phyloP scores from a whole-genome alignment of 2,329 filamentous ascomycete species.

The Acrocalymma vagum region DNA sequence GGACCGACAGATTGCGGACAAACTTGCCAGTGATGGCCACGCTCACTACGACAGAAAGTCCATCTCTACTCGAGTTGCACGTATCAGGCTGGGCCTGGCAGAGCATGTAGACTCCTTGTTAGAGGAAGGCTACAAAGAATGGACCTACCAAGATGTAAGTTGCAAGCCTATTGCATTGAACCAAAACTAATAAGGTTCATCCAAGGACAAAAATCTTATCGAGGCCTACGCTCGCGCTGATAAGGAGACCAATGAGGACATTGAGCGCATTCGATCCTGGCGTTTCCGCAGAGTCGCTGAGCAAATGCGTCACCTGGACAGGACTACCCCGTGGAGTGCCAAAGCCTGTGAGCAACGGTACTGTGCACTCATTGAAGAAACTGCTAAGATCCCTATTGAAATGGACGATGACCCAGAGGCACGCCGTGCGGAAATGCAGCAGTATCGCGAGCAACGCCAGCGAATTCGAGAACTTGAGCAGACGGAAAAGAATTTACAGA shows the following conservation, averaged over 20 bases:
- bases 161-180: not conserved
- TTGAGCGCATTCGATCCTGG: constrained; percentile 50
- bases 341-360: constrained; percentile 57
- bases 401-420: constrained; percentile 50
- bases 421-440: constrained; percentile 41
- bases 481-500: constrained; percentile 21
- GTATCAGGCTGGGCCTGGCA: constrained; percentile 54
- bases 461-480: constrained; percentile 27
- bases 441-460: constrained; percentile 26
- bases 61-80: constrained; percentile 57
- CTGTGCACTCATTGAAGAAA: constrained; percentile 51
- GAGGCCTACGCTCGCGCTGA: constrained; percentile 52
- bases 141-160: constrained; percentile 59
- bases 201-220: constrained; percentile 56
- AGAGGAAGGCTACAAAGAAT: constrained; percentile 57
- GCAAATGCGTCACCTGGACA: constrained; percentile 50
- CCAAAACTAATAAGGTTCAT: constrained; percentile 6
- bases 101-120: constrained; percentile 55
- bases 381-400: constrained; percentile 55
- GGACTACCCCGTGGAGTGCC: constrained; percentile 53
- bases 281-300: constrained; percentile 56
- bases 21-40: constrained; percentile 52
- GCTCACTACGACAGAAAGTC: constrained; percentile 56
- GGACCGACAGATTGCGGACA: constrained; percentile 55
- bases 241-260: constrained; percentile 51